phyloP scores from a whole-genome alignment of 305 asterid genomes.

The Nicotiana rustica region DNA sequence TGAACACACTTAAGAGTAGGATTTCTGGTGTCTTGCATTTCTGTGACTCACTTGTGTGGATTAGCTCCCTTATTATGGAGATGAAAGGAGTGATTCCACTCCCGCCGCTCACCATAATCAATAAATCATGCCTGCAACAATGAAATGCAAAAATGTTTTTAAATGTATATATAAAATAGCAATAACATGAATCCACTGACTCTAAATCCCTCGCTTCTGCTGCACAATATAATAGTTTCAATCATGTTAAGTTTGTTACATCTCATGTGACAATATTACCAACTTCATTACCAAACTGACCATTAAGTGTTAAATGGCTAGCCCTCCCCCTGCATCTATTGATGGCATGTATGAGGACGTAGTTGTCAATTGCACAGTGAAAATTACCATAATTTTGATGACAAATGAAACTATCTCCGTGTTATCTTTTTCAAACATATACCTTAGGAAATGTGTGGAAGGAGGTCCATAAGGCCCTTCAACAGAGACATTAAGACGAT shows the following conservation, averaged over 20 bases:
- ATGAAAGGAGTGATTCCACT: constrained; percentile 60
- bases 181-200: no score
- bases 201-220: neutral
- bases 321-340: neutral
- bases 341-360: neutral
- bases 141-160: neutral
- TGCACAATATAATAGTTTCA: no score
- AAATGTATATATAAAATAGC: no score
- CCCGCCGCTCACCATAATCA: constrained; percentile 60
- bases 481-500: constrained; percentile 60
- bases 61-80: constrained; percentile 51
- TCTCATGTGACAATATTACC: no score
- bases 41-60: constrained; percentile 38
- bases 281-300: neutral
- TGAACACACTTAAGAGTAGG: constrained; percentile 48
- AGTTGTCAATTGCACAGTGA: neutral
- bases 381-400: no score
- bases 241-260: neutral
- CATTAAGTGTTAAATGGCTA: neutral
- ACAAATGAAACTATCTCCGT: no score
- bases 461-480: constrained; percentile 96
- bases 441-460: constrained; percentile 72
- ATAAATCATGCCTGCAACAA: constrained; percentile 49
- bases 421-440: neutral
- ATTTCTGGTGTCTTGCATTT: constrained; percentile 52